Evolutionary conservation across 2,329 filamentous ascomycete genomes (phyloP).

Genomic region (Setomelanomma holmii): DNA sequence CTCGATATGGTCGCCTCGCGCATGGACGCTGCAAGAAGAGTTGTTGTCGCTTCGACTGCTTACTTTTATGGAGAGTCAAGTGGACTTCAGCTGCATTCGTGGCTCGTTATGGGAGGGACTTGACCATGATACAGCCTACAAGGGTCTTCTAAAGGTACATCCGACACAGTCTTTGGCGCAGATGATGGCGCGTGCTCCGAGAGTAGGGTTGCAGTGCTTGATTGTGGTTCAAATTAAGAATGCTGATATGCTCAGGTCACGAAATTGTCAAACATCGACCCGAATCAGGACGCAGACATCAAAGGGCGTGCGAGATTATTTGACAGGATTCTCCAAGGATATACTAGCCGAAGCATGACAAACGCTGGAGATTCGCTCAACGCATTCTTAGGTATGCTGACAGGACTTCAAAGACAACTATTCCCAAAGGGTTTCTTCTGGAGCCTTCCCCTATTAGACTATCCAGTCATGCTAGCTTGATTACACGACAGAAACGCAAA

Average conservation of each 20-base stretch:
- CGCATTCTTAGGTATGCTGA: slow-evolving; percentile 6
- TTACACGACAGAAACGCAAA: slow-evolving; percentile 2
- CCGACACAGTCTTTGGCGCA: background rate
- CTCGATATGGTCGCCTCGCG: slow-evolving; percentile 1
- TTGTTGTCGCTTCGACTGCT: slow-evolving; percentile 3
- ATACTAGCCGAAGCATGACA: slow-evolving; percentile 5
- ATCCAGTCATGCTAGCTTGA: background rate
- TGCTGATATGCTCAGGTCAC: no score
- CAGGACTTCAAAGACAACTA: background rate
- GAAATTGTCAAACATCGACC: no score
- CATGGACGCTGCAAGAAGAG: slow-evolving; percentile 4
- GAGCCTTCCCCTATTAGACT: background rate
- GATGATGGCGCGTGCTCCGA: background rate
- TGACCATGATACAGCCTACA: background rate
- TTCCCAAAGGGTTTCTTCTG: slow-evolving; percentile 1
- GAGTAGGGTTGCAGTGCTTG: background rate
- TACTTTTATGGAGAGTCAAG: slow-evolving; percentile 1
- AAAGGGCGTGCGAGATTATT: background rate
- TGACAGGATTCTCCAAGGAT: background rate
- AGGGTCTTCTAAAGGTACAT: background rate
- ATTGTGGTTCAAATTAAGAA: background rate
- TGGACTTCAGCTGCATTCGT: slow-evolving; percentile 2
- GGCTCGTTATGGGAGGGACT: slow-evolving; percentile 1
- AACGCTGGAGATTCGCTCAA: slow-evolving; percentile 3
- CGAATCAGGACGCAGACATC: background rate